A percentile compares a stretch with the other conserved stretches of the same genome.
Conservation (phyloP, 306 rosid genomes). For the Hippophae gyantsensis region DNA sequence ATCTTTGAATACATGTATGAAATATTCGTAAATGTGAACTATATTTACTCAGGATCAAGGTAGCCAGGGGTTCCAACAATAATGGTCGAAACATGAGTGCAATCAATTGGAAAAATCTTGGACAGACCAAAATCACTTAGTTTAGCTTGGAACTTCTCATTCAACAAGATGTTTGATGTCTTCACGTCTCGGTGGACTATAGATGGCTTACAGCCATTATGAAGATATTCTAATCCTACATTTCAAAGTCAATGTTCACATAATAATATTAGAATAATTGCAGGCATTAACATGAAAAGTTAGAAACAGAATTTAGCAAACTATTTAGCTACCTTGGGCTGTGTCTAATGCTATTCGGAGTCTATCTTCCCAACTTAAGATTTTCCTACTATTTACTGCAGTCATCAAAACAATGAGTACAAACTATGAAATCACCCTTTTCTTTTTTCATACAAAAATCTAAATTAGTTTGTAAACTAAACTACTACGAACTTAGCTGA, state of each 20-base stretch:
- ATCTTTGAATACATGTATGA: neutral
- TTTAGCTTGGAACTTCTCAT: constrained; percentile 7
- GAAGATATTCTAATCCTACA: constrained; percentile 41
- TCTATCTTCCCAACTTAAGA: constrained; percentile 39
- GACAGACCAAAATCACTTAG: constrained; percentile 17
- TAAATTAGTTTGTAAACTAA: neutral
- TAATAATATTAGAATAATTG: no score
- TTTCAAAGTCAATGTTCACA: neutral
- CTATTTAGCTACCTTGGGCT: constrained; percentile 30
- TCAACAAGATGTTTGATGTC: constrained; percentile 8
- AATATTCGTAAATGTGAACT: neutral
- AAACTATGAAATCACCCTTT: neutral
- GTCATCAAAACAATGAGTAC: neutral
- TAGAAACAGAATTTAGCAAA: no score
- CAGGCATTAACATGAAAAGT: neutral
- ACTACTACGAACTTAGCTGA: neutral
- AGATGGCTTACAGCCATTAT: constrained; percentile 29
- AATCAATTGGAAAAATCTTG: neutral
- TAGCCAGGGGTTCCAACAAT: constrained; percentile 13
- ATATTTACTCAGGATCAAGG: constrained; percentile 16
- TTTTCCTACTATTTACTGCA: neutral
- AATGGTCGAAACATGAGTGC: neutral
- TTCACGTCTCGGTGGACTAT: constrained; percentile 17
- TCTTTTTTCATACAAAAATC: neutral
- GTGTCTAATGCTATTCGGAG: constrained; percentile 36